phyloP scores from a whole-genome alignment of 73 alveolate species.

The Durusdinium trenchii region DNA sequence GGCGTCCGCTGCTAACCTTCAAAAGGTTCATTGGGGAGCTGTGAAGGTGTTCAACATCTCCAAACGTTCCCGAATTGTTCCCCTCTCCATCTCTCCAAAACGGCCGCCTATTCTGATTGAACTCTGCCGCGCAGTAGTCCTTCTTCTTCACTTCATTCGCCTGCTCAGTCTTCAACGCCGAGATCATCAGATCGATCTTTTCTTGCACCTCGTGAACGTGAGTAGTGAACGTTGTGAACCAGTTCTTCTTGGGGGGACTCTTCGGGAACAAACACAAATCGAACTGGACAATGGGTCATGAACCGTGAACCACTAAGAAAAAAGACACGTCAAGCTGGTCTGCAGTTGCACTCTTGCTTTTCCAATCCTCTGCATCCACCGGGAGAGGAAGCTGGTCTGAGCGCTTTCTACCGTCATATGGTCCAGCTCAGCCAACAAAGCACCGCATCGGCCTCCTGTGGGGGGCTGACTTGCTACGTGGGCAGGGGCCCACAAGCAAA shows the following conservation, averaged over 20 bases:
- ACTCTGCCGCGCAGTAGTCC: conserved; percentile 90
- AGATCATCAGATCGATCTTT: conserved; percentile 62
- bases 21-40: background rate
- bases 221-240: background rate
- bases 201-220: conserved; percentile 24
- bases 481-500: too few species aligned
- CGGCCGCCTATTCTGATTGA: conserved; percentile 46
- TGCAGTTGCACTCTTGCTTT: too few species aligned
- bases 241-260: background rate
- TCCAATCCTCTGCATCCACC: background rate
- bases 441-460: conserved; percentile 51
- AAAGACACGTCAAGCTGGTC: too few species aligned
- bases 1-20: conserved; percentile 65
- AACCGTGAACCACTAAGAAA: too few species aligned
- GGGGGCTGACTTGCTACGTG: too few species aligned
- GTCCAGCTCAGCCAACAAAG: conserved; percentile 19
- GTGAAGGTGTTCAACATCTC: background rate
- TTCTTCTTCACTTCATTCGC: conserved; percentile 86
- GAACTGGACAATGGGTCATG: too few species aligned
- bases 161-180: conserved; percentile 79
- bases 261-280: background rate
- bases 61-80: background rate
- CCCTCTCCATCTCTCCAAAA: background rate
- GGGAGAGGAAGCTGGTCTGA: too few species aligned
- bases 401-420: background rate